Percentiles rank a stretch among this genome's conserved stretches.
These are phyloP conservation scores for Phytophthora foliorum DNA, from an alignment of 352 stramenopile species.

Conservation along the genomic window DNA sequence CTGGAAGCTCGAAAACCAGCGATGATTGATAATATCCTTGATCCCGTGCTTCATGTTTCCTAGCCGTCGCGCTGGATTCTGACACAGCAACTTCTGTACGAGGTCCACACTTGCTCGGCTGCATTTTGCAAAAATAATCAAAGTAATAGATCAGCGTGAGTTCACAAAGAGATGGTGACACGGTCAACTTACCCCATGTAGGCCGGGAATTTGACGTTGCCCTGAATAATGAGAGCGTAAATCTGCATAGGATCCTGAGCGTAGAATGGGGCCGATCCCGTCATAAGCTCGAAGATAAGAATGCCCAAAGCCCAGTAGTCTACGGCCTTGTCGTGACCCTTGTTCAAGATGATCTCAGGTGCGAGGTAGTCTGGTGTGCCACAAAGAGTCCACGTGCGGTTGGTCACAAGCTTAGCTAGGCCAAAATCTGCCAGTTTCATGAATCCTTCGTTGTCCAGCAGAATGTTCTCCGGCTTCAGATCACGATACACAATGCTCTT, in stretches of 20 bases:
- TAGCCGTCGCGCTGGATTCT: constrained; percentile 76
- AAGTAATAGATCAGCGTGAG: neutral
- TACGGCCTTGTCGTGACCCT: constrained; percentile 91
- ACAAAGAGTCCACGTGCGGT: constrained; percentile 92
- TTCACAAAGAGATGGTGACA: neutral
- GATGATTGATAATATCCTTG: constrained; percentile 88
- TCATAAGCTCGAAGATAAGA: constrained; percentile 92
- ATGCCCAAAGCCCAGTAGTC: constrained; percentile 94
- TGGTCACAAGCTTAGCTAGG: constrained; percentile 90
- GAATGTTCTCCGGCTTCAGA: constrained; percentile 92
- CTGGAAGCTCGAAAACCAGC: constrained; percentile 80
- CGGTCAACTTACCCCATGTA: constrained; percentile 71
- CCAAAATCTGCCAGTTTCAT: constrained; percentile 95
- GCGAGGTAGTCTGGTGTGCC: constrained; percentile 94
- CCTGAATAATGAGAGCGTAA: constrained; percentile 92
- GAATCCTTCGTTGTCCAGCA: constrained; percentile 87
- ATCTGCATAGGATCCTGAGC: constrained; percentile 93
- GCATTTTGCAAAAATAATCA: constrained; percentile 6
- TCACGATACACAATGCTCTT: constrained; percentile 93
- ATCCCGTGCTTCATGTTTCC: constrained; percentile 90
- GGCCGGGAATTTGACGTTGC: constrained; percentile 86
- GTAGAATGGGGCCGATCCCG: constrained; percentile 89
- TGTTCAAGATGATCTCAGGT: constrained; percentile 94
- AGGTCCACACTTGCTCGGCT: constrained; percentile 81
- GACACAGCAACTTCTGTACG: constrained; percentile 90